Conservation (phyloP, 2,329 filamentous ascomycete species). For the Leptoxyphium fumago region DNA sequence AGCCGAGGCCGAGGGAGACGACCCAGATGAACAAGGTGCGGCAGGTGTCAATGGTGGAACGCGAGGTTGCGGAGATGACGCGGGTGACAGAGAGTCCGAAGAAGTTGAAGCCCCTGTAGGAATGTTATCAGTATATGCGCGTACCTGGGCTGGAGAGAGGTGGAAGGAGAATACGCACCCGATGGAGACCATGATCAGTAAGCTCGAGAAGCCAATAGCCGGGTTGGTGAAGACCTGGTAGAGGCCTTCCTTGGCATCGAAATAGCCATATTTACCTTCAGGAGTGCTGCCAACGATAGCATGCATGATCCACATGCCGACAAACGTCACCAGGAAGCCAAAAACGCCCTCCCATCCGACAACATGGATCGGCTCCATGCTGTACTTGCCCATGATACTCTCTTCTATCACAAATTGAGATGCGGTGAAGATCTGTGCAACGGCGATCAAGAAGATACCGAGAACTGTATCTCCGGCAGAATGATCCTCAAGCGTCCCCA, state of each 20-base stretch:
- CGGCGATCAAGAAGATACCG: slow-evolving; percentile 80
- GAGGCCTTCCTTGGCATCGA: slow-evolving; percentile 78
- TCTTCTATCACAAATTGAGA: slow-evolving; percentile 94
- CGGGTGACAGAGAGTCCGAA: slow-evolving; percentile 91
- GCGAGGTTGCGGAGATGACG: slow-evolving; percentile 76
- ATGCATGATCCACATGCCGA: slow-evolving; percentile 71
- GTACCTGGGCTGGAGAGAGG: background rate
- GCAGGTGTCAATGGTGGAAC: slow-evolving; percentile 94
- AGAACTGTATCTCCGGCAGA: slow-evolving; percentile 56
- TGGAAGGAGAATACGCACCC: slow-evolving; percentile 45
- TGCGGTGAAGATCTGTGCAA: slow-evolving; percentile 91
- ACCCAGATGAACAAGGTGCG: slow-evolving; percentile 97
- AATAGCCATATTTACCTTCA: slow-evolving; percentile 64
- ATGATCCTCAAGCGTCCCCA: slow-evolving; percentile 26
- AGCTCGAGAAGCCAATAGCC: slow-evolving; percentile 57
- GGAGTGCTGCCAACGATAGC: slow-evolving; percentile 60
- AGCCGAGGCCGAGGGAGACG: slow-evolving; percentile 78
- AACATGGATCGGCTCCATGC: slow-evolving; percentile 73
- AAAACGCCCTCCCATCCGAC: slow-evolving; percentile 96
- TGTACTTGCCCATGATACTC: slow-evolving; percentile 68
- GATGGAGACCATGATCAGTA: slow-evolving; percentile 95
- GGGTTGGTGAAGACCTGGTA: slow-evolving; percentile 61
- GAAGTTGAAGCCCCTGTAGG: slow-evolving; percentile 81
- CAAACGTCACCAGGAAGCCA: slow-evolving; percentile 64
- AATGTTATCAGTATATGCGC: slow-evolving; percentile 5